A percentile compares a stretch with the other conserved stretches of the same genome.
Conservation (phyloP, 257 asterid species). For the Salvia splendens region DNA sequence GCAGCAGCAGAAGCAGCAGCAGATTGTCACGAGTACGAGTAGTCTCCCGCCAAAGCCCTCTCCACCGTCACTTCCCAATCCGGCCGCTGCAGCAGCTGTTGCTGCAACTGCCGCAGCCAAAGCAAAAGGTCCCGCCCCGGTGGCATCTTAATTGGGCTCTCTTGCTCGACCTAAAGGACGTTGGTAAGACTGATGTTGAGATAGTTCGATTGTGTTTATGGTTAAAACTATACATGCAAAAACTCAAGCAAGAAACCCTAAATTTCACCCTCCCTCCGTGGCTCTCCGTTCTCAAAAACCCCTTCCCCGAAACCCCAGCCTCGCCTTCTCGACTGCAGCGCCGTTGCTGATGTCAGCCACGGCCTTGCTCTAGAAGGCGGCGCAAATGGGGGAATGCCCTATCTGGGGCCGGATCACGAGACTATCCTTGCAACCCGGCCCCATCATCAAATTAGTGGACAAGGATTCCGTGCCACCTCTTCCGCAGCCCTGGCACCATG, state of each 20-base stretch:
- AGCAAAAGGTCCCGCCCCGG: conserved; percentile 64
- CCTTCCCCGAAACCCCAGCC: conserved; percentile 27
- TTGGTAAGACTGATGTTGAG: conserved; percentile 15
- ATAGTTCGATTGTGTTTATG: no score
- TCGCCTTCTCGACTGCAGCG: background rate
- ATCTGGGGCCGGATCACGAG: background rate
- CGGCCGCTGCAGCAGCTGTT: conserved; percentile 57
- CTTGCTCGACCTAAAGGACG: background rate
- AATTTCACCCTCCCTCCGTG: conserved; percentile 53
- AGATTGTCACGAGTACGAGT: conserved; percentile 28
- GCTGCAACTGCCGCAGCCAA: conserved; percentile 69
- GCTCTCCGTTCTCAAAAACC: conserved; percentile 35
- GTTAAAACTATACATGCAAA: no score
- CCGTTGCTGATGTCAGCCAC: conserved; percentile 64
- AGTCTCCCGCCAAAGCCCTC: conserved; percentile 38
- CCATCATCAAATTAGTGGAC: conserved; percentile 50
- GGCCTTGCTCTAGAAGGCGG: conserved; percentile 65
- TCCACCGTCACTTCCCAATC: conserved; percentile 50
- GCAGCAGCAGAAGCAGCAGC: conserved; percentile 36
- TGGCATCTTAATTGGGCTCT: conserved; percentile 50
- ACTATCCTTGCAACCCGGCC: background rate
- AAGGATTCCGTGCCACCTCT: conserved; percentile 45
- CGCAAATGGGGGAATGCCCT: conserved; percentile 57
- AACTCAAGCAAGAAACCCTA: conserved; percentile 52
- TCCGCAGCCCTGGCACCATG: conserved; percentile 44